These are phyloP conservation scores for Akanthomyces dipterigenus DNA, from an alignment of 2,329 filamentous ascomycete species.

Conservation along the genomic window DNA sequence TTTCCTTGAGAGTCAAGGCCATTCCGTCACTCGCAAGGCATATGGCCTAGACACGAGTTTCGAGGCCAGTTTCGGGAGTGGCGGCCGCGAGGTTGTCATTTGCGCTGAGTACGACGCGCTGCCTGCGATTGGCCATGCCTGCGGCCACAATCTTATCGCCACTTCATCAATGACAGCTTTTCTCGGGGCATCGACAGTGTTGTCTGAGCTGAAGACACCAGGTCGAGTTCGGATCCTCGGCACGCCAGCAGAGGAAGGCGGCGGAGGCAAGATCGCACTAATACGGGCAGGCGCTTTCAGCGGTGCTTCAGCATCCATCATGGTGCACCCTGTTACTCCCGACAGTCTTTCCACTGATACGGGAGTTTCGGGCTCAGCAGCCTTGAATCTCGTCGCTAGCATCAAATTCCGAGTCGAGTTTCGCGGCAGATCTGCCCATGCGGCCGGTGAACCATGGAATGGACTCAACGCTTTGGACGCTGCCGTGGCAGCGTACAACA, in stretches of 20 bases:
- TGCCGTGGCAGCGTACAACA: conserved; percentile 28
- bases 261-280: conserved; percentile 32
- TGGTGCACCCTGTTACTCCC: neutral
- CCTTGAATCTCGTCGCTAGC: conserved; percentile 25
- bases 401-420: conserved; percentile 28
- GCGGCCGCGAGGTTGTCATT: conserved; percentile 33
- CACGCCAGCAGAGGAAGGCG: conserved; percentile 37
- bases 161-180: conserved; percentile 33
- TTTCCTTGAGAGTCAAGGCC: conserved; percentile 37
- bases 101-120: conserved; percentile 45
- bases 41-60: conserved; percentile 48
- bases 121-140: conserved; percentile 37
- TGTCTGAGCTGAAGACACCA: conserved; percentile 20
- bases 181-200: conserved; percentile 27
- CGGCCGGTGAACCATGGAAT: conserved; percentile 30
- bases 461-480: conserved; percentile 33
- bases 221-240: conserved; percentile 25
- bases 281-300: conserved; percentile 27
- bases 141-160: conserved; percentile 40
- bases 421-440: conserved; percentile 27
- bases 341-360: neutral
- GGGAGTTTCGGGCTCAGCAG: conserved; percentile 14
- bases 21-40: conserved; percentile 39
- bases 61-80: conserved; percentile 35
- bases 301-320: conserved; percentile 27